A percentile compares a stretch with the other conserved stretches of the same genome.
phyloP scores from a whole-genome alignment of 371 early-diverging fungal species.

The Actinomortierella ambigua region DNA sequence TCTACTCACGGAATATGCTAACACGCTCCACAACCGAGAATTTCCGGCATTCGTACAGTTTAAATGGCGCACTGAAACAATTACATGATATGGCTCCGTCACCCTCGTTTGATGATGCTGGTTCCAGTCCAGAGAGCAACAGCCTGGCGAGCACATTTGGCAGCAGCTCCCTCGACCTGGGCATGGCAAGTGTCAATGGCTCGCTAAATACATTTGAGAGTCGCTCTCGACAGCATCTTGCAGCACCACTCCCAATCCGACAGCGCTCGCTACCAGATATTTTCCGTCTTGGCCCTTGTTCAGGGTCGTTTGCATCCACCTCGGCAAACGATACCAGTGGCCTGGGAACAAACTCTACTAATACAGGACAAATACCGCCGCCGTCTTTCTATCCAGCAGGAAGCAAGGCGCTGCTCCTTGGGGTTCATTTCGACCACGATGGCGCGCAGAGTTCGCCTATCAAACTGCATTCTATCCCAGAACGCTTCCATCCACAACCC shows the following conservation, averaged over 20 bases:
- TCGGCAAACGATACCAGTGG: too few relatives aligned
- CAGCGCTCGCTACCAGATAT: slow-evolving; percentile 42
- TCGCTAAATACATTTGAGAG: slow-evolving; percentile 11
- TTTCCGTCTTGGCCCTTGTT: slow-evolving; percentile 12
- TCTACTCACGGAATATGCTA: neutral
- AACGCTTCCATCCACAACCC: slow-evolving; percentile 3
- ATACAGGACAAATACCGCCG: slow-evolving; percentile 3
- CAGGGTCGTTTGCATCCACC: too few relatives aligned
- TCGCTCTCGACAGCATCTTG: slow-evolving; percentile 30
- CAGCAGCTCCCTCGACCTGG: neutral
- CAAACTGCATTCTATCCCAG: slow-evolving; percentile 44
- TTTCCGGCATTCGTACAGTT: too few relatives aligned
- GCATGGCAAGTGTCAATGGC: neutral
- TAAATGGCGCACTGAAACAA: too few relatives aligned
- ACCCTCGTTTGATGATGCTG: neutral
- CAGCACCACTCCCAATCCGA: slow-evolving; percentile 37
- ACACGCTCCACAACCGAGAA: too few relatives aligned
- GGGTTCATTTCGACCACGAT: slow-evolving; percentile 26
- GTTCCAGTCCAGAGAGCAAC: neutral
- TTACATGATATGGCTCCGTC: too few relatives aligned
- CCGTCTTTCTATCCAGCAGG: slow-evolving; percentile 38
- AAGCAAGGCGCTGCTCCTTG: slow-evolving; percentile 36
- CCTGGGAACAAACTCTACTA: too few relatives aligned
- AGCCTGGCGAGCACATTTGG: neutral
- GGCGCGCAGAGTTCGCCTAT: slow-evolving; percentile 24